Conservation (phyloP, 139 green algal genomes). For the Mychonastes homosphaera region DNA sequence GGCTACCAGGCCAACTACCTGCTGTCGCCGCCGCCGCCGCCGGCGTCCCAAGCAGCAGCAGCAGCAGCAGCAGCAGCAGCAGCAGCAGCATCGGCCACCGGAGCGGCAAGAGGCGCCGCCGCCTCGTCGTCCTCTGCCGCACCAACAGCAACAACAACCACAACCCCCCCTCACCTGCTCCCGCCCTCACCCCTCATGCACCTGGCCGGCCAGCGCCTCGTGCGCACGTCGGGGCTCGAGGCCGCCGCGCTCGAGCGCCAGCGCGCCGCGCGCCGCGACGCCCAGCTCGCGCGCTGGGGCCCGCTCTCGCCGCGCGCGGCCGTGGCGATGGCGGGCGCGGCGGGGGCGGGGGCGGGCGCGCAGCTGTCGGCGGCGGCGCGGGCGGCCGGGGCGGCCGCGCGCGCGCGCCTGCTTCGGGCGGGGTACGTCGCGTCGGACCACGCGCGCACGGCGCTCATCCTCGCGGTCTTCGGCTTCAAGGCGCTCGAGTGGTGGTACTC, state of each 20-base stretch:
- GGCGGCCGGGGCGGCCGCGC: slow-evolving; percentile 9
- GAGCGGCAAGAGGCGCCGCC: too few relatives aligned
- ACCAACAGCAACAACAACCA: too few relatives aligned
- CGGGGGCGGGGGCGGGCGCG: neutral
- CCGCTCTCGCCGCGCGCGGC: neutral
- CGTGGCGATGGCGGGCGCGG: neutral
- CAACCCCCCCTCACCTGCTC: too few relatives aligned
- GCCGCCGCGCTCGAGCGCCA: neutral
- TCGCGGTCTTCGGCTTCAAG: slow-evolving; percentile 86
- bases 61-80: too few relatives aligned
- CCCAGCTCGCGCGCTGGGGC: neutral
- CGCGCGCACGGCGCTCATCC: slow-evolving; percentile 52
- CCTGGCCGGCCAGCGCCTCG: slow-evolving; percentile 45
- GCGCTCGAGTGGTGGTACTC: slow-evolving; percentile 92
- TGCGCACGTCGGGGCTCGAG: slow-evolving; percentile 47
- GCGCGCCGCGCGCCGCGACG: neutral
- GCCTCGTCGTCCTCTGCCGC: too few relatives aligned
- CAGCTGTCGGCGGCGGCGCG: slow-evolving; percentile 4
- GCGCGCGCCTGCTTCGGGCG: slow-evolving; percentile 22
- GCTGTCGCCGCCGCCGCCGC: slow-evolving; percentile 30
- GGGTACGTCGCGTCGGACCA: slow-evolving; percentile 41
- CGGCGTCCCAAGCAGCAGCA: too few relatives aligned
- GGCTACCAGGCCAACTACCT: slow-evolving; percentile 66
- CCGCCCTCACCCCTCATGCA: slow-evolving; percentile 42
- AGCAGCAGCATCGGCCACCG: too few relatives aligned